These are phyloP conservation scores for Cynanchum wilfordii DNA, from an alignment of 257 asterid species.

Conservation along the genomic window DNA sequence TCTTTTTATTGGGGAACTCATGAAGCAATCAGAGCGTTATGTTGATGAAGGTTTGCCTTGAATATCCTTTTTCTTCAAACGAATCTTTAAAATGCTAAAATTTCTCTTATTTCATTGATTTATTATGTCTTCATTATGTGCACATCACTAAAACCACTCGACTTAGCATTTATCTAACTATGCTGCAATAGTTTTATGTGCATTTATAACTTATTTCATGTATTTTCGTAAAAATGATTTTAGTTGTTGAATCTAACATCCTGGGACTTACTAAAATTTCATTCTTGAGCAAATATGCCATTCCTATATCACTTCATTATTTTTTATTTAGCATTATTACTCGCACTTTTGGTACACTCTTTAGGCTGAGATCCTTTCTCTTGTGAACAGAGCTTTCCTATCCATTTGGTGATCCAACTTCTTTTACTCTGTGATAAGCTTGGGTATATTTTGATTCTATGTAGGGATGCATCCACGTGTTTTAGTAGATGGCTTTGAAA, in stretches of 20 bases:
- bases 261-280: background rate
- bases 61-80: background rate
- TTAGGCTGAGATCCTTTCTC: background rate
- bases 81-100: background rate
- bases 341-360: background rate
- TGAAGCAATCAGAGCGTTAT: slow-evolving; percentile 95
- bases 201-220: background rate
- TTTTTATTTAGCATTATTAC: background rate
- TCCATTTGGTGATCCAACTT: background rate
- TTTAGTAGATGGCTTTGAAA: slow-evolving; percentile 92
- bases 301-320: background rate
- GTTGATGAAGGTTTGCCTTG: slow-evolving; percentile 78
- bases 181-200: background rate
- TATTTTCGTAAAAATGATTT: background rate
- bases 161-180: background rate
- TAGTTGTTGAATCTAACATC: background rate
- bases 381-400: background rate
- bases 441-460: slow-evolving; percentile 13
- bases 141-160: background rate
- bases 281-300: background rate
- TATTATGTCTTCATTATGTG: background rate
- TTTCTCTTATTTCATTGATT: background rate
- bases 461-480: slow-evolving; percentile 99
- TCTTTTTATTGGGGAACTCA: slow-evolving; percentile 92
- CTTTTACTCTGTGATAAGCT: background rate